Conservation (phyloP, 768 basidiomycete genomes). For the Naganishia kalamii region DNA sequence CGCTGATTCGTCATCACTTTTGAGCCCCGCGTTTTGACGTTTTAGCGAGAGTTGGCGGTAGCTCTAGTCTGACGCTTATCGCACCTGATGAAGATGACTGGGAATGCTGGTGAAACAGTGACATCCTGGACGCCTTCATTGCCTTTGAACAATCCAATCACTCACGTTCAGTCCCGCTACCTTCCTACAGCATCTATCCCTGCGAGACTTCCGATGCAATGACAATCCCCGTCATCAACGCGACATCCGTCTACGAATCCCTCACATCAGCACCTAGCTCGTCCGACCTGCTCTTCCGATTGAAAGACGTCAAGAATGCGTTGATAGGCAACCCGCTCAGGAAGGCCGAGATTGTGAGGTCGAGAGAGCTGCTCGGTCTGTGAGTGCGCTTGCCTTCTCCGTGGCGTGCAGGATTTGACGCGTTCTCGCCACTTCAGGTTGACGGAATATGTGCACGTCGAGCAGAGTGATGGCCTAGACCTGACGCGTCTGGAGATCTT, state of each 20-base stretch:
- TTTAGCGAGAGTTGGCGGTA: not conserved
- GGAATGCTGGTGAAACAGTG: too few species aligned
- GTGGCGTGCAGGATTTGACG: too few species aligned
- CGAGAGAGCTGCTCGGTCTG: not conserved
- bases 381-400: not conserved
- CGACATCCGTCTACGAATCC: not conserved
- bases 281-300: constrained; percentile 12
- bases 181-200: not conserved
- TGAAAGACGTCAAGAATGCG: constrained; percentile 44
- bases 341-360: constrained; percentile 34
- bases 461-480: not conserved
- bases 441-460: constrained; percentile 2
- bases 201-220: not conserved
- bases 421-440: not conserved
- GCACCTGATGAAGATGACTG: too few species aligned
- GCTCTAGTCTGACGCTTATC: too few species aligned
- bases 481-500: constrained; percentile 29
- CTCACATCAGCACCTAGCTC: constrained; percentile 1
- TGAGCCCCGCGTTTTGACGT: too few species aligned
- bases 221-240: constrained; percentile 4
- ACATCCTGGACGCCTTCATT: too few species aligned
- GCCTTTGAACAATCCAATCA: too few species aligned
- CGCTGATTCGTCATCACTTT: constrained; percentile 1
- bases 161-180: too few species aligned
- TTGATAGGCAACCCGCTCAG: constrained; percentile 44